Base-by-base conservation (phyloP, 495 filamentous ascomycete genomes). In the Aspergillus mulundensis region DNA sequence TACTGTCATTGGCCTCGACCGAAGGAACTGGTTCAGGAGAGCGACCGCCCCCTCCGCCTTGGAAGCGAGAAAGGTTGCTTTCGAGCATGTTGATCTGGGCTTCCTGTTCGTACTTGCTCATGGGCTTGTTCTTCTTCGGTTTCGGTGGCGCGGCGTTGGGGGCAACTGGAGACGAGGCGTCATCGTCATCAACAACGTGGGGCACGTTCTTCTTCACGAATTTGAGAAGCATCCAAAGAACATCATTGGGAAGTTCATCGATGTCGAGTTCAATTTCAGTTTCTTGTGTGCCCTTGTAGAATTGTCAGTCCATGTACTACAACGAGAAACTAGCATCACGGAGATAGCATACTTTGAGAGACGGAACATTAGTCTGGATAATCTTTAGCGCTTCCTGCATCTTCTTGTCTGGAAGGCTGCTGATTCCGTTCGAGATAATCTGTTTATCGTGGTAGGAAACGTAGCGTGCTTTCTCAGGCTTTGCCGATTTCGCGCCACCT, bases 61-160 rank as follows among this genome's bases (percentile, higher is more conserved):
- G 66, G 66, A 81, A 81, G 15, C 75, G 72, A 20, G 74, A 77
- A 7, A 80, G 66, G 39, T 75, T 78, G 61, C 74, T 82, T 66
- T 86, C 79, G 16, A 98, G 83, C 70, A 88, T 81, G 50, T 84
- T 81, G 66, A 98, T 95, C 61, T 87, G 87, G 8, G 86, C 84
- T 66, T 97, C 91, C 71, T 98, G 94, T 72, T 98, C 93, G 19
- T 73, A 77, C 70, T 91, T 93, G 76, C 87, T 93, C 94, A 97
- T 98, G 0, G 94, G 94, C 79, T 97, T 97, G 74, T 98, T 96
- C 81, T 98, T 98, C 77, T 95, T 96, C 15, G 87, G 81, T 71
- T 89, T 90, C 7, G 81, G 69, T 14, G 81, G 67, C 0, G 83
- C 75, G 15, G 80, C 71, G 20, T 76, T 80, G 23, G 74, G 58